phyloP scores from a whole-genome alignment of 2,329 filamentous ascomycete genomes.

The Septoria linicola region DNA sequence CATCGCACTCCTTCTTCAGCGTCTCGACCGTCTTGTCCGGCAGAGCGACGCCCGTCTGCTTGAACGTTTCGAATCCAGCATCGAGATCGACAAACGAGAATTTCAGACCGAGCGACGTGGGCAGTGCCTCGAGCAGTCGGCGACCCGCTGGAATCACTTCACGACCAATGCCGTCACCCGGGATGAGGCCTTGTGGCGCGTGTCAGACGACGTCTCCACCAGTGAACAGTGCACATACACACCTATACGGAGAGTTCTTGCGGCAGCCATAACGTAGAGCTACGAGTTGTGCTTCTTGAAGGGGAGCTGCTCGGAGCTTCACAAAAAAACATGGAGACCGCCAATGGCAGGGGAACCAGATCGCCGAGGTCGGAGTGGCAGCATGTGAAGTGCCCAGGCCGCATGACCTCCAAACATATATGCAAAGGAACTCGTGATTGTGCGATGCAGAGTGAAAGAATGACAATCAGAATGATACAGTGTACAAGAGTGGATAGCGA shows the following conservation, averaged over 20 bases:
- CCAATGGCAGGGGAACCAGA: too few relatives aligned
- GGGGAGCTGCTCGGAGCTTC: too few relatives aligned
- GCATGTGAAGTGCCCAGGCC: too few relatives aligned
- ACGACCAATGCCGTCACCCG: constrained; percentile 95
- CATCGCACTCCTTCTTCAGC: constrained; percentile 89
- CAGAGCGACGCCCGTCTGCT: constrained; percentile 81
- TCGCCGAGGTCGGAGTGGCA: too few relatives aligned
- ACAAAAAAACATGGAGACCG: too few relatives aligned
- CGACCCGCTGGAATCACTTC: constrained; percentile 96
- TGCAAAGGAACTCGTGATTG: too few relatives aligned
- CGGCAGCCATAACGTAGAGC: constrained; percentile 10
- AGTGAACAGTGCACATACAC: not conserved
- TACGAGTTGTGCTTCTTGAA: too few relatives aligned
- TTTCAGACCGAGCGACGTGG: constrained; percentile 82
- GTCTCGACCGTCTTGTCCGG: constrained; percentile 87
- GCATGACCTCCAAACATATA: too few relatives aligned
- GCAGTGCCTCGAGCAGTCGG: constrained; percentile 87
- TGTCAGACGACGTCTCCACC: too few relatives aligned
- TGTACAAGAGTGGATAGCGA: too few relatives aligned
- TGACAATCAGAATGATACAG: too few relatives aligned
- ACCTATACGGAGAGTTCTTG: constrained; percentile 16
- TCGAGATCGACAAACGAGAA: constrained; percentile 93
- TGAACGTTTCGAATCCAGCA: constrained; percentile 90
- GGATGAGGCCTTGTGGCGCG: constrained; percentile 73
- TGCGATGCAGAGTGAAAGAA: too few relatives aligned